phyloP scores from a whole-genome alignment of 2,329 filamentous ascomycete species.

The Sphaerulina vaccinii region DNA sequence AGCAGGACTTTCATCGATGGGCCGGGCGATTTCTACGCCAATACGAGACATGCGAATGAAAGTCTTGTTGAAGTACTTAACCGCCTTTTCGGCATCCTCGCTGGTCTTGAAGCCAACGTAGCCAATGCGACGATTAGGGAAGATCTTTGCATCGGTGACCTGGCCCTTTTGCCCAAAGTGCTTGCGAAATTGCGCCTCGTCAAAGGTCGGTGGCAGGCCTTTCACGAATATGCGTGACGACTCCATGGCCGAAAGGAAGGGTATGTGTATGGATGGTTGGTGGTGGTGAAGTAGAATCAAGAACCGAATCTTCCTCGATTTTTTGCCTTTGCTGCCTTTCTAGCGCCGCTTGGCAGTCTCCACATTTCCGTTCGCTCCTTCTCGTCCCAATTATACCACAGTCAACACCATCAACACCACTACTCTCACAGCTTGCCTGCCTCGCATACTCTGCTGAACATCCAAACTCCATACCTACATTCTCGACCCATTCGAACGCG shows the following conservation, averaged over 20 bases:
- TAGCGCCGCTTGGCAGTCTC: neutral
- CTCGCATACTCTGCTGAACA: neutral
- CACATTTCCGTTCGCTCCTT: neutral
- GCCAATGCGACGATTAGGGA: conserved; percentile 84
- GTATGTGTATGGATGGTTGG: neutral
- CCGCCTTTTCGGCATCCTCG: conserved; percentile 75
- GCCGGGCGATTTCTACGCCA: conserved; percentile 79
- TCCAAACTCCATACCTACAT: neutral
- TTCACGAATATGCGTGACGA: conserved; percentile 73
- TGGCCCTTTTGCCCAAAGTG: conserved; percentile 75
- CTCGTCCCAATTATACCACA: neutral
- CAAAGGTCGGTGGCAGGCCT: conserved; percentile 79
- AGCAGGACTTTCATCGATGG: conserved; percentile 54
- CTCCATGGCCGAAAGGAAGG: conserved; percentile 52
- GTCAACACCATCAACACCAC: neutral
- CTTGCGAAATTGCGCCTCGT: conserved; percentile 79
- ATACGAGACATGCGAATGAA: conserved; percentile 97
- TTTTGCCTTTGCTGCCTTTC: neutral
- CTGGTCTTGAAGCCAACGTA: conserved; percentile 90
- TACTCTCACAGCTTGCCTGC: too few species aligned
- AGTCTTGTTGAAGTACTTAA: conserved; percentile 92
- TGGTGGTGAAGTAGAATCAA: neutral
- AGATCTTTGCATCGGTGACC: conserved; percentile 89
- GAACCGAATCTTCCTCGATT: neutral
- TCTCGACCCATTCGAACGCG: neutral